phyloP scores from a whole-genome alignment of 2,329 filamentous ascomycete species.

The Nigrospora oryzae region DNA sequence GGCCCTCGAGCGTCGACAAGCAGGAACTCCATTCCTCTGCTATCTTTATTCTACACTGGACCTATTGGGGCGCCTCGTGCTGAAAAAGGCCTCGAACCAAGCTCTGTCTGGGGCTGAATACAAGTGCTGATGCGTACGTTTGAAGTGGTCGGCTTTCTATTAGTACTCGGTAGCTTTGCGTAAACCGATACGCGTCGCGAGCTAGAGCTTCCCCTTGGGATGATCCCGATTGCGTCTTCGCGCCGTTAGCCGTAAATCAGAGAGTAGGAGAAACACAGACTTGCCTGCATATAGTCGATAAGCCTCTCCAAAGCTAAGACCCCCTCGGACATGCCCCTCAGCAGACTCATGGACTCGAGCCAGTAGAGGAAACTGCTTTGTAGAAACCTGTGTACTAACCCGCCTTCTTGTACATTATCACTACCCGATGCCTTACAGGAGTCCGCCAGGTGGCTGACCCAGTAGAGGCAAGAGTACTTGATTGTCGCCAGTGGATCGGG shows the following conservation, averaged over 20 bases:
- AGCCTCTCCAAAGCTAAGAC: background rate
- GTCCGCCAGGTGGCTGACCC: conserved; percentile 22
- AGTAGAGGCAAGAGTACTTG: conserved; percentile 24
- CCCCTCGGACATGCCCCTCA: conserved; percentile 10
- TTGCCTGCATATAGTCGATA: background rate
- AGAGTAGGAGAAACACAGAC: background rate
- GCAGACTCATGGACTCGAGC: conserved; percentile 31
- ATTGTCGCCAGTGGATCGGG: conserved; percentile 16
- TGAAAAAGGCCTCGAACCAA: conserved; percentile 9
- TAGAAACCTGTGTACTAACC: conserved; percentile 22
- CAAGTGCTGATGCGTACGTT: conserved; percentile 20
- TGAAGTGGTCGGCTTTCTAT: conserved; percentile 22
- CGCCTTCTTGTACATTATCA: conserved; percentile 13
- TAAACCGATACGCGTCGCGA: conserved; percentile 21
- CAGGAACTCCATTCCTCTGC: conserved; percentile 1
- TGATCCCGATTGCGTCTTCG: background rate
- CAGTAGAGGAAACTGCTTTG: conserved; percentile 28
- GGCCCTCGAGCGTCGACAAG: background rate
- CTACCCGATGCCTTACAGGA: background rate
- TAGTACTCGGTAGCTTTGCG: conserved; percentile 11
- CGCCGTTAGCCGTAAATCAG: background rate
- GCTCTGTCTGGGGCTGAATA: conserved; percentile 19
- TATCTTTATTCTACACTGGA: conserved; percentile 5
- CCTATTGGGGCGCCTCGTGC: conserved; percentile 8
- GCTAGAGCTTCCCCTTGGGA: conserved; percentile 6